phyloP scores from a whole-genome alignment of 2,329 filamentous ascomycete genomes.

The Trichoderma semiorbis region DNA sequence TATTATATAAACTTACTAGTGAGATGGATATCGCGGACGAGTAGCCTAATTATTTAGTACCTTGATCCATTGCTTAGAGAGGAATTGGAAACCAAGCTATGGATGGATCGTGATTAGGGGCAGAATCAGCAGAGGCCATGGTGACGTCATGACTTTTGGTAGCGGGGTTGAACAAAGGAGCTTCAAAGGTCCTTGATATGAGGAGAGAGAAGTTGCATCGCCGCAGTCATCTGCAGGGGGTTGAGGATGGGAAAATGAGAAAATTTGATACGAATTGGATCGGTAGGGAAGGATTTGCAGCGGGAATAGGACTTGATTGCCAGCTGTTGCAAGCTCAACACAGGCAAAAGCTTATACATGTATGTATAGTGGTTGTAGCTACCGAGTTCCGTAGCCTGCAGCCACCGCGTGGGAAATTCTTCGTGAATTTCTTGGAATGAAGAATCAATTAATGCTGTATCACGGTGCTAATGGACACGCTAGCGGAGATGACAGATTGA shows the following conservation, averaged over 20 bases:
- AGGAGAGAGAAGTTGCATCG: not conserved
- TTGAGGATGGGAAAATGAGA: not conserved
- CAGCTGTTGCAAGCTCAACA: not conserved
- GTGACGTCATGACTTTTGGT: conserved; percentile 8
- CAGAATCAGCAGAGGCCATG: not conserved
- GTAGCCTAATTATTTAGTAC: not conserved
- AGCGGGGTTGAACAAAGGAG: conserved; percentile 1
- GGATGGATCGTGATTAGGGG: not conserved
- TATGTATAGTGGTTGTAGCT: not conserved
- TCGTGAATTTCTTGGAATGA: not conserved
- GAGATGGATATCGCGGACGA: not conserved
- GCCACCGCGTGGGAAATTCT: not conserved
- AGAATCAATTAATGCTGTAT: not conserved
- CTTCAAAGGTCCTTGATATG: not conserved
- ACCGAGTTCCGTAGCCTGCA: not conserved
- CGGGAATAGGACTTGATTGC: not conserved
- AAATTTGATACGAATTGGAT: not conserved
- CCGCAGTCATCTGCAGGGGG: not conserved
- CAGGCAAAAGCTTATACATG: not conserved
- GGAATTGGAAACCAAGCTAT: not conserved
- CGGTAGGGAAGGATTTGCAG: not conserved
- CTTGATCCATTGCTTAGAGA: not conserved
- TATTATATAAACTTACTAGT: not conserved
- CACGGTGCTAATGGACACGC: not conserved
- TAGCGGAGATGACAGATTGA: not conserved